phyloP scores from a whole-genome alignment of 1,139 yeast species.

The Hansenula sp. region DNA sequence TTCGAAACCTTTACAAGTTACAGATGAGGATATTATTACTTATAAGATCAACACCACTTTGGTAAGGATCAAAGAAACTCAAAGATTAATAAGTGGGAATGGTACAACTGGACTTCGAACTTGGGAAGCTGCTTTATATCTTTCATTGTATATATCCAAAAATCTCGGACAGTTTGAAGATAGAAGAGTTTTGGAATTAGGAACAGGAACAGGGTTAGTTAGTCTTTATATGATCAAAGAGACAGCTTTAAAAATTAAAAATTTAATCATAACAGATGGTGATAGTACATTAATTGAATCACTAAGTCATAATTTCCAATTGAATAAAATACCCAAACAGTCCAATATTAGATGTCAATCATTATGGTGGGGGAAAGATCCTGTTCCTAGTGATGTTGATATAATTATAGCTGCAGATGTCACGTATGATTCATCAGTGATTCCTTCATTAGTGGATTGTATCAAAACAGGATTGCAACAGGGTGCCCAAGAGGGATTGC shows the following conservation, averaged over 20 bases:
- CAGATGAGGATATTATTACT: constrained; percentile 42
- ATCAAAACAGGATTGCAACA: constrained; percentile 35
- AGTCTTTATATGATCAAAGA: constrained; percentile 46
- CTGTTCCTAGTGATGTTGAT: constrained; percentile 33
- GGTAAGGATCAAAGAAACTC: constrained; percentile 53
- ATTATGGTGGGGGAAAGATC: constrained; percentile 61
- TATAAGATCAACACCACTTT: constrained; percentile 35
- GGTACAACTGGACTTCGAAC: constrained; percentile 90
- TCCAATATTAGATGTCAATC: constrained; percentile 30
- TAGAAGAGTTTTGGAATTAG: constrained; percentile 57
- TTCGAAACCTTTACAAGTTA: constrained; percentile 36
- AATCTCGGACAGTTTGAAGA: constrained; percentile 23
- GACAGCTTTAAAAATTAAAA: constrained; percentile 16
- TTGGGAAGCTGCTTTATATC: constrained; percentile 89
- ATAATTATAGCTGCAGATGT: constrained; percentile 78
- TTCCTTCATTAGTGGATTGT: constrained; percentile 52
- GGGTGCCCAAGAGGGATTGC: constrained; percentile 27
- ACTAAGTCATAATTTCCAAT: constrained; percentile 38
- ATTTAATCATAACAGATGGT: constrained; percentile 70
- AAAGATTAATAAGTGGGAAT: constrained; percentile 58
- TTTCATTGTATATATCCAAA: constrained; percentile 29
- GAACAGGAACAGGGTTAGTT: constrained; percentile 90
- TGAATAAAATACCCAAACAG: constrained; percentile 37
- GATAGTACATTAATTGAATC: constrained; percentile 57
- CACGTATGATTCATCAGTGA: constrained; percentile 66